A percentile compares a stretch with the other conserved stretches of the same genome.
phyloP scores from a whole-genome alignment of 2,329 filamentous ascomycete genomes.

The Balansia obtecta region DNA sequence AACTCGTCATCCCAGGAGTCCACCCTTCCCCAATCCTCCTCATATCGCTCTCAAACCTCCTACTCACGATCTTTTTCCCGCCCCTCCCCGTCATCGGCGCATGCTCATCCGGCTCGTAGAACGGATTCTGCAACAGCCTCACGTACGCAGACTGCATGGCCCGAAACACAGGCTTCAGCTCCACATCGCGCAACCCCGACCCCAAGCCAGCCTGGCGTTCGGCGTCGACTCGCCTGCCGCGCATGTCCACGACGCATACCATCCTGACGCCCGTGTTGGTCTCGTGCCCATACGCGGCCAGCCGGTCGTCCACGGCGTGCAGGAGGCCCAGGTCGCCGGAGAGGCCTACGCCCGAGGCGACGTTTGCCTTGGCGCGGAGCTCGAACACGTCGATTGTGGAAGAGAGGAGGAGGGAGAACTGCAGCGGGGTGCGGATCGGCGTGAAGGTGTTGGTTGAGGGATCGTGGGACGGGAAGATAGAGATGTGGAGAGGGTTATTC shows the following conservation, averaged over 20 bases:
- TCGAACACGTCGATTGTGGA: conserved; percentile 91
- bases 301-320: conserved; percentile 84
- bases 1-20: conserved; percentile 56
- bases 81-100: conserved; percentile 42
- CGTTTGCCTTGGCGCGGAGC: conserved; percentile 62
- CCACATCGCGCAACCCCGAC: conserved; percentile 69
- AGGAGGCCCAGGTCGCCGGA: conserved; percentile 85
- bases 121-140: conserved; percentile 79
- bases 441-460: conserved; percentile 36
- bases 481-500: conserved; percentile 94
- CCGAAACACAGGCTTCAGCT: conserved; percentile 80
- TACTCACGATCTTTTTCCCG: conserved; percentile 66
- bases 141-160: conserved; percentile 92
- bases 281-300: conserved; percentile 90
- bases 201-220: conserved; percentile 32
- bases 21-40: conserved; percentile 75
- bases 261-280: conserved; percentile 92
- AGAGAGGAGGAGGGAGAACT: conserved; percentile 85
- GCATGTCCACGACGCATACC: conserved; percentile 82
- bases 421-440: conserved; percentile 59
- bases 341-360: conserved; percentile 32
- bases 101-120: conserved; percentile 83
- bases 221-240: conserved; percentile 47
- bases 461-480: conserved; percentile 70
- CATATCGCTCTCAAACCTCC: conserved; percentile 69